Evolutionary conservation across 371 early-diverging fungal genomes (phyloP).

Genomic region (Apophysomyces variabilis): DNA sequence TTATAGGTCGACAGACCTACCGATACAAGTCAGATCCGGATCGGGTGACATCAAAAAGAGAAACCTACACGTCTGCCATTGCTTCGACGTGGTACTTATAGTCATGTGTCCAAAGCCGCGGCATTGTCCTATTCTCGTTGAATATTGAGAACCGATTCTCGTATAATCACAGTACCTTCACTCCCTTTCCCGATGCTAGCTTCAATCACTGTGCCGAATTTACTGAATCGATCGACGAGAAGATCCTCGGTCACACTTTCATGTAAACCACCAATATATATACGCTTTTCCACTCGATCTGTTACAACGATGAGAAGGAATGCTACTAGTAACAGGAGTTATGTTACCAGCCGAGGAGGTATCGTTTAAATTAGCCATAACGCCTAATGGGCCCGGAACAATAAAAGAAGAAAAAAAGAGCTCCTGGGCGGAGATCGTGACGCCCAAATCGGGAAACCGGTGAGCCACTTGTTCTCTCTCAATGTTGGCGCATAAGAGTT

Average conservation of each 20-base stretch:
- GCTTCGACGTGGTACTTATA: conserved; percentile 65
- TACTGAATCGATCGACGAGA: conserved; percentile 67
- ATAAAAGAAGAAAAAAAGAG: too few relatives aligned
- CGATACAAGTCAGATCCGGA: conserved; percentile 30
- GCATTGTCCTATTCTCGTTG: conserved; percentile 45
- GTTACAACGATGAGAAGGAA: not conserved
- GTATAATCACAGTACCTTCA: conserved; percentile 27
- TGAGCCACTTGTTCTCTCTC: too few relatives aligned
- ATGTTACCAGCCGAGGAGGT: not conserved
- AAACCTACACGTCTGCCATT: conserved; percentile 68
- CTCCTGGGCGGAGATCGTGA: too few relatives aligned
- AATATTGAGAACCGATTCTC: not conserved
- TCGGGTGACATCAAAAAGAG: conserved; percentile 17
- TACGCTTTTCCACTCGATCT: conserved; percentile 57
- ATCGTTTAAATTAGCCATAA: not conserved
- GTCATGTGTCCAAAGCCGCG: conserved; percentile 80
- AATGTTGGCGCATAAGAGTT: too few relatives aligned
- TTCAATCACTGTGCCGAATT: conserved; percentile 66
- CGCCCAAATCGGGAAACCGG: too few relatives aligned
- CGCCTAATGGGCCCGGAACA: too few relatives aligned
- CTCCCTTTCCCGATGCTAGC: conserved; percentile 57
- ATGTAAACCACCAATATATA: conserved; percentile 79
- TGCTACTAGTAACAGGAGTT: not conserved
- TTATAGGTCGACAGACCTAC: conserved; percentile 67
- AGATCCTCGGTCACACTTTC: conserved; percentile 59